A percentile compares a stretch with the other conserved stretches of the same genome.
phyloP scores from a whole-genome alignment of 345 rosid species.

The Aurinia saxatilis region DNA sequence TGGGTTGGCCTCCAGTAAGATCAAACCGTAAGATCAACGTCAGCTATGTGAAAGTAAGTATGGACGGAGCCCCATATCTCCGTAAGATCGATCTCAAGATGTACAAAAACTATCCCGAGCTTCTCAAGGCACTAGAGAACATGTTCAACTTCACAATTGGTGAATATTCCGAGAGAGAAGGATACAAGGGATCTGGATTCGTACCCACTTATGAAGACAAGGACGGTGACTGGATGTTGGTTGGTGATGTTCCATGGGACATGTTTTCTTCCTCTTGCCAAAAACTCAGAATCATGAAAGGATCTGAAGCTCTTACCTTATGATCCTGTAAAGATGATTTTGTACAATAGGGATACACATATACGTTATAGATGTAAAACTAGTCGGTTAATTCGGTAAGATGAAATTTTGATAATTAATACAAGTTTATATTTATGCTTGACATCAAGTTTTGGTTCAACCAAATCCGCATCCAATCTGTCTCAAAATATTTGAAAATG shows the following conservation, averaged over 20 bases:
- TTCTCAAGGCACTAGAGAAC: constrained; percentile 54
- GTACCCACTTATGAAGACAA: constrained; percentile 78
- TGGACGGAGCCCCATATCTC: constrained; percentile 85
- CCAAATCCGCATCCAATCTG: no score
- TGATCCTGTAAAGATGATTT: no score
- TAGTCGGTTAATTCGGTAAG: neutral
- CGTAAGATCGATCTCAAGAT: constrained; percentile 66
- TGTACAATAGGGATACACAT: neutral
- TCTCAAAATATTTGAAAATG: no score
- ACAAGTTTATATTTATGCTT: neutral
- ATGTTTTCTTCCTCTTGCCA: constrained; percentile 85
- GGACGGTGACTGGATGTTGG: constrained; percentile 87
- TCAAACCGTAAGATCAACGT: constrained; percentile 40
- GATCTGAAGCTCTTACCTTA: constrained; percentile 43
- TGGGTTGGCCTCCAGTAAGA: constrained; percentile 78
- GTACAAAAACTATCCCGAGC: constrained; percentile 49
- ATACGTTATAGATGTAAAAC: constrained; percentile 1
- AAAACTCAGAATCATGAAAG: constrained; percentile 81
- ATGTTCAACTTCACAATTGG: constrained; percentile 71
- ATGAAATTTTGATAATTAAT: constrained; percentile 7
- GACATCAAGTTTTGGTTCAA: no score
- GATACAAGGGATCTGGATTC: constrained; percentile 64
- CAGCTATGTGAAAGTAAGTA: constrained; percentile 74
- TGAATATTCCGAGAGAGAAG: constrained; percentile 60
- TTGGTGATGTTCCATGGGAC: constrained; percentile 84